Conservation (phyloP, 495 filamentous ascomycete genomes). For the Oidiodendron maius region DNA sequence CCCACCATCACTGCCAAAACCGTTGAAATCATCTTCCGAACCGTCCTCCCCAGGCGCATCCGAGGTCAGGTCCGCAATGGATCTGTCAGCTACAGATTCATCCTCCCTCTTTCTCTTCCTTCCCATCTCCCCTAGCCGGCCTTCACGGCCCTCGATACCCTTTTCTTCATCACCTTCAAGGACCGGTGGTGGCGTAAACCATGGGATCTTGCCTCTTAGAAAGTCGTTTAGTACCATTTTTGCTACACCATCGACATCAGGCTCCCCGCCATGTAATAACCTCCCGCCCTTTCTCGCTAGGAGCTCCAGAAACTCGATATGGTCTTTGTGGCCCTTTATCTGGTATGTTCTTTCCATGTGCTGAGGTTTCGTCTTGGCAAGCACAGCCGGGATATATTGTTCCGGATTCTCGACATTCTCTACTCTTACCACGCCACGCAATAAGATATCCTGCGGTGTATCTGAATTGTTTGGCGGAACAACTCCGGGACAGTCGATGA, state of each 20-base stretch:
- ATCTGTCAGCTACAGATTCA: slow-evolving; percentile 31
- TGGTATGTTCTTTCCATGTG: slow-evolving; percentile 94
- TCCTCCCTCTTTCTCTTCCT: slow-evolving; percentile 48
- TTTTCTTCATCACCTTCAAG: slow-evolving; percentile 45
- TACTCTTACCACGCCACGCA: slow-evolving; percentile 85
- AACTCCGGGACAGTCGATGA: slow-evolving; percentile 95
- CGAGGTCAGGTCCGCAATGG: slow-evolving; percentile 16
- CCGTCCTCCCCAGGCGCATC: slow-evolving; percentile 4
- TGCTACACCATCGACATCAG: slow-evolving; percentile 86
- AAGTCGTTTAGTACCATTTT: slow-evolving; percentile 97
- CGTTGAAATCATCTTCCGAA: slow-evolving; percentile 41
- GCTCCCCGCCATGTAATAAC: slow-evolving; percentile 82
- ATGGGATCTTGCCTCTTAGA: slow-evolving; percentile 87
- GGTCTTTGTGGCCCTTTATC: slow-evolving; percentile 64
- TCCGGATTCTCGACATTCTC: slow-evolving; percentile 94
- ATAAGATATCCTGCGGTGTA: slow-evolving; percentile 80
- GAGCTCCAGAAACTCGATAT: slow-evolving; percentile 78
- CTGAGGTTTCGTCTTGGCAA: slow-evolving; percentile 71
- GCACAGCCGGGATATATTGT: slow-evolving; percentile 84
- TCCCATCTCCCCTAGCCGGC: slow-evolving; percentile 53
- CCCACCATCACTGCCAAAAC: slow-evolving; percentile 43
- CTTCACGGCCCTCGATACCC: slow-evolving; percentile 49
- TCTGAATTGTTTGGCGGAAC: slow-evolving; percentile 82
- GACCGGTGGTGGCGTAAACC: slow-evolving; percentile 81
- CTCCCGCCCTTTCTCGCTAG: slow-evolving; percentile 83